These are phyloP conservation scores for Rosa multiflora DNA, from an alignment of 306 rosid genomes.

Conservation along the genomic window DNA sequence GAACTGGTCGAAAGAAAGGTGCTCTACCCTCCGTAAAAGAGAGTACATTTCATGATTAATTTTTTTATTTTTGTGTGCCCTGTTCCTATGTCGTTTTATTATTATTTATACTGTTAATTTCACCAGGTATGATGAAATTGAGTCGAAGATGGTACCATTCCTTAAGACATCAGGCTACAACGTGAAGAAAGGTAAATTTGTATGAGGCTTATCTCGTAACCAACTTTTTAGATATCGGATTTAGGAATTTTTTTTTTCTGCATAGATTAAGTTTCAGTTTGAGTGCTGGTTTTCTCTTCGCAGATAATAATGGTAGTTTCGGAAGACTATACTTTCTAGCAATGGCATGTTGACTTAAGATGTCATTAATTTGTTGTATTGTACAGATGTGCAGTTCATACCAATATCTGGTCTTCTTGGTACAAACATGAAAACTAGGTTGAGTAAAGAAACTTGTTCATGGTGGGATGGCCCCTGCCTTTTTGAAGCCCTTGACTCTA, in stretches of 20 bases:
- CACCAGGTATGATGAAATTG: constrained; percentile 90
- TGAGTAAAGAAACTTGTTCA: constrained; percentile 60
- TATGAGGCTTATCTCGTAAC: not conserved
- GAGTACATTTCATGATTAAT: not conserved
- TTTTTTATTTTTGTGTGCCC: not conserved
- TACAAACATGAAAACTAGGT: constrained; percentile 61
- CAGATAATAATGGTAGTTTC: not conserved
- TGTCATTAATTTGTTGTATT: not conserved
- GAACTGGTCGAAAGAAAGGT: constrained; percentile 97
- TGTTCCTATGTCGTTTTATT: not conserved
- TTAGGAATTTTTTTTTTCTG: not conserved
- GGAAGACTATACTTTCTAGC: not conserved
- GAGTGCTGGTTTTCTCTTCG: not conserved
- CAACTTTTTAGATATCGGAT: not conserved
- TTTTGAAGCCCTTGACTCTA: constrained; percentile 84
- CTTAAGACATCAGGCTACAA: constrained; percentile 85
- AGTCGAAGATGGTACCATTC: constrained; percentile 85
- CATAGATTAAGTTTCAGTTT: not conserved
- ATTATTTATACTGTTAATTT: constrained; percentile 1
- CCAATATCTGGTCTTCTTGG: constrained; percentile 93
- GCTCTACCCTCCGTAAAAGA: constrained; percentile 1
- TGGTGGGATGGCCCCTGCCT: constrained; percentile 97
- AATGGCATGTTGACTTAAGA: not conserved
- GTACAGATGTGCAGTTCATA: constrained; percentile 80
- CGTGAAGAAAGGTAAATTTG: constrained; percentile 77